Conservation (phyloP, 129 eudicot genomes). For the Oenanthe sinensis region DNA sequence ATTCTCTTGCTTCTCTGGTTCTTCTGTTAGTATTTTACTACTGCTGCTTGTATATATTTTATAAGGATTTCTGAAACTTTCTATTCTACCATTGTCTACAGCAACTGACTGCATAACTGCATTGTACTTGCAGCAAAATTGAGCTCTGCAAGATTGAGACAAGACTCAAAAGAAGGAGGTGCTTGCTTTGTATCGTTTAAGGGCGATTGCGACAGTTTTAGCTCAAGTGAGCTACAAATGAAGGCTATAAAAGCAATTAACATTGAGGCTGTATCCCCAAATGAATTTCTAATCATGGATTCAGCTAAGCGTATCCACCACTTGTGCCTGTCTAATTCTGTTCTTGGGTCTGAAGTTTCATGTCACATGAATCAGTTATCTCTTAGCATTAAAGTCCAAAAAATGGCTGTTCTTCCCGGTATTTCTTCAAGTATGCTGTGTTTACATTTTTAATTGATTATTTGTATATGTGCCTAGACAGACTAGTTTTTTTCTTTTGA, state of each 20-base stretch:
- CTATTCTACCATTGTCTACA: slow-evolving; percentile 24
- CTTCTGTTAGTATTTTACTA: background rate
- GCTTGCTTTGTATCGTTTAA: slow-evolving; percentile 50
- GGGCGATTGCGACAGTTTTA: slow-evolving; percentile 28
- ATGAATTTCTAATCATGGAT: slow-evolving; percentile 63
- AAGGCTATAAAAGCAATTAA: slow-evolving; percentile 51
- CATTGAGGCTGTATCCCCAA: slow-evolving; percentile 54
- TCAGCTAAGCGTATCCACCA: slow-evolving; percentile 62
- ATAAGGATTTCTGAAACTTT: slow-evolving; percentile 17
- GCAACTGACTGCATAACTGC: slow-evolving; percentile 40
- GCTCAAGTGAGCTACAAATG: slow-evolving; percentile 19
- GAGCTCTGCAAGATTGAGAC: slow-evolving; percentile 58
- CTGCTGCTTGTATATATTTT: background rate
- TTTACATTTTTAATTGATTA: background rate
- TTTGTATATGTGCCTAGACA: background rate
- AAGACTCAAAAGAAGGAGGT: slow-evolving; percentile 58
- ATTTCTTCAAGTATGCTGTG: slow-evolving; percentile 40
- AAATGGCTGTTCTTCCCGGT: slow-evolving; percentile 65
- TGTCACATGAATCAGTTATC: slow-evolving; percentile 45
- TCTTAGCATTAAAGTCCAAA: slow-evolving; percentile 56
- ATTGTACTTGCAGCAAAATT: slow-evolving; percentile 63
- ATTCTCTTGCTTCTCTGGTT: background rate
- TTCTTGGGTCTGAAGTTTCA: slow-evolving; percentile 35
- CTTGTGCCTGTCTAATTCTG: slow-evolving; percentile 36
- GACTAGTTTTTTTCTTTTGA: slow-evolving; percentile 4